Conservation (phyloP, 164 flowering plant genomes). For the Kingdonia uniflora region DNA sequence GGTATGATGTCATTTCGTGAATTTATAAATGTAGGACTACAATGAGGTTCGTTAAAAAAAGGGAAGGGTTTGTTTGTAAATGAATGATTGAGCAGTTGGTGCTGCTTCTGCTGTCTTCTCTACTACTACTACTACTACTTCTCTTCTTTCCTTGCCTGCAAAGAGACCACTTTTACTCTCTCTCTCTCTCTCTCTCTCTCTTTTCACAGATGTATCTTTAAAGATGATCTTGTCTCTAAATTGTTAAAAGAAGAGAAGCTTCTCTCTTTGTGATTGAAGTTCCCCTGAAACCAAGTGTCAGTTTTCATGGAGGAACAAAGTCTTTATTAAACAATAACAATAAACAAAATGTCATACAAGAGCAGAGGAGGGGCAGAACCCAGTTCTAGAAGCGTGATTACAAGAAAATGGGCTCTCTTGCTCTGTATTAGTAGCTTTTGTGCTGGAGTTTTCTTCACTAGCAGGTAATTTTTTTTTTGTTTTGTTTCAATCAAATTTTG, state of each 20-base stretch:
- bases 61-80: slow-evolving; percentile 3
- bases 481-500: not conserved
- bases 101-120: not conserved
- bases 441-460: slow-evolving; percentile 64
- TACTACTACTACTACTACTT: not conserved
- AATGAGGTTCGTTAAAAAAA: not conserved
- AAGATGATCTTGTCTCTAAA: not conserved
- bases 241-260: not conserved
- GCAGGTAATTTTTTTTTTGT: slow-evolving; percentile 28
- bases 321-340: not conserved
- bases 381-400: slow-evolving; percentile 22
- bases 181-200: not conserved
- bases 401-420: slow-evolving; percentile 41
- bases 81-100: not conserved
- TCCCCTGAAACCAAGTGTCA: not conserved
- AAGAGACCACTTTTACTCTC: slow-evolving; percentile 3
- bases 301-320: not conserved
- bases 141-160: slow-evolving; percentile 8
- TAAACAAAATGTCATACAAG: slow-evolving; percentile 36
- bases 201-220: not conserved
- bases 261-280: not conserved
- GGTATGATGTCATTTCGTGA: not conserved
- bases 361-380: slow-evolving; percentile 32
- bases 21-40: not conserved
- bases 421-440: slow-evolving; percentile 64